These are phyloP conservation scores for Yarrowia sp. DNA, from an alignment of 805 yeast species.

Conservation along the genomic window DNA sequence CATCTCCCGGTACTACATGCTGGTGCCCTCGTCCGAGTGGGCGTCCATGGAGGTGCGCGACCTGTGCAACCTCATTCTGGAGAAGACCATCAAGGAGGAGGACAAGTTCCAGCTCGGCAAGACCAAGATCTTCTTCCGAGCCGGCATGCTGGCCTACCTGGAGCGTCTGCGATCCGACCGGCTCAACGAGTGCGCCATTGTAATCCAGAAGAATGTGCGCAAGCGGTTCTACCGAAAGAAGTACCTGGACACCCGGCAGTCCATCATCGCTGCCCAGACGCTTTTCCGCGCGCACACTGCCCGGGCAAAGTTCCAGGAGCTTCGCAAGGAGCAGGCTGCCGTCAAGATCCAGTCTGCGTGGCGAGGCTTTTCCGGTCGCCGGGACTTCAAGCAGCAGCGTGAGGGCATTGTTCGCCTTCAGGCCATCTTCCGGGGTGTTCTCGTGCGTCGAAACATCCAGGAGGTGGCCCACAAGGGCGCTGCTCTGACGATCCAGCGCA, in stretches of 20 bases:
- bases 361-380: constrained; percentile 46
- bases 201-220: constrained; percentile 81
- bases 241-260: constrained; percentile 53
- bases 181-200: constrained; percentile 69
- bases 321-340: constrained; percentile 58
- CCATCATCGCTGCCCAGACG: constrained; percentile 59
- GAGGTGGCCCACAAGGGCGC: constrained; percentile 57
- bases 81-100: constrained; percentile 59
- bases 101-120: constrained; percentile 84
- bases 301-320: constrained; percentile 54
- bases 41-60: constrained; percentile 52
- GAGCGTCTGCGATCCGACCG: constrained; percentile 83
- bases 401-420: constrained; percentile 58
- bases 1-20: constrained; percentile 81
- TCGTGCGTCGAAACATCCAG: constrained; percentile 52
- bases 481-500: constrained; percentile 69
- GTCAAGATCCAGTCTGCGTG: constrained; percentile 65
- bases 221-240: constrained; percentile 60
- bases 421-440: constrained; percentile 49
- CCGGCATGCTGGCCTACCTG: constrained; percentile 90
- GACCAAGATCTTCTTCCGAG: constrained; percentile 91
- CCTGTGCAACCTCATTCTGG: constrained; percentile 68
- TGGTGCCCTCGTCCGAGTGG: constrained; percentile 72
- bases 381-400: constrained; percentile 51
- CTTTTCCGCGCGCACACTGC: constrained; percentile 60